phyloP scores from a whole-genome alignment of 75 land plant species.

The Azolla pinnata region DNA sequence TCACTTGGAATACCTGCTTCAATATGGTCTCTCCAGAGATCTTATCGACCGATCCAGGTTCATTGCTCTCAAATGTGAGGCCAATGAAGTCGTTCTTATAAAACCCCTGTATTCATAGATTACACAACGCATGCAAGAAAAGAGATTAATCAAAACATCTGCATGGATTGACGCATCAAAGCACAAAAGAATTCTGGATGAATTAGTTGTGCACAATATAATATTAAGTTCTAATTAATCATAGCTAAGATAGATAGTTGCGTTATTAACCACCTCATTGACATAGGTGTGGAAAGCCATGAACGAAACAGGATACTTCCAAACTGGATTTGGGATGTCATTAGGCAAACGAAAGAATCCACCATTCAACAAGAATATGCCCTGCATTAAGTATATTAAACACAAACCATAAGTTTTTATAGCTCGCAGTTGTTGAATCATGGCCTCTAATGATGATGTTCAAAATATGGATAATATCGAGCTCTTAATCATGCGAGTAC shows the following conservation, averaged over 20 bases:
- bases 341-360: slow-evolving; percentile 62
- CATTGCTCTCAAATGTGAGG: slow-evolving; percentile 24
- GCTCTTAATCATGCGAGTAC: too few species aligned
- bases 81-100: slow-evolving; percentile 18
- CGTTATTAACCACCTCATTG: slow-evolving; percentile 42
- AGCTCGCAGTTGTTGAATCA: too few species aligned
- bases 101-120: slow-evolving; percentile 3
- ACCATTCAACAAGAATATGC: slow-evolving; percentile 48
- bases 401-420: too few species aligned
- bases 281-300: slow-evolving; percentile 52
- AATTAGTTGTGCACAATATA: neutral
- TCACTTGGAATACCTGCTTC: slow-evolving; percentile 15
- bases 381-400: too few species aligned
- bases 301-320: slow-evolving; percentile 61
- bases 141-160: too few species aligned
- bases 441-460: too few species aligned
- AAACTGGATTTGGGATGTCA: slow-evolving; percentile 61
- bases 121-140: too few species aligned
- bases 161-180: too few species aligned
- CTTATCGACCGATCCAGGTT: neutral
- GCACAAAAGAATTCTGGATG: neutral
- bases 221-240: neutral
- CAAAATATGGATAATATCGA: too few species aligned
- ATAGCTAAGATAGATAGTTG: slow-evolving; percentile 6
- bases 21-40: slow-evolving; percentile 6